Evolutionary conservation across 1,139 yeast genomes (phyloP).

Genomic region (Debaryomycetaceae sp.): DNA sequence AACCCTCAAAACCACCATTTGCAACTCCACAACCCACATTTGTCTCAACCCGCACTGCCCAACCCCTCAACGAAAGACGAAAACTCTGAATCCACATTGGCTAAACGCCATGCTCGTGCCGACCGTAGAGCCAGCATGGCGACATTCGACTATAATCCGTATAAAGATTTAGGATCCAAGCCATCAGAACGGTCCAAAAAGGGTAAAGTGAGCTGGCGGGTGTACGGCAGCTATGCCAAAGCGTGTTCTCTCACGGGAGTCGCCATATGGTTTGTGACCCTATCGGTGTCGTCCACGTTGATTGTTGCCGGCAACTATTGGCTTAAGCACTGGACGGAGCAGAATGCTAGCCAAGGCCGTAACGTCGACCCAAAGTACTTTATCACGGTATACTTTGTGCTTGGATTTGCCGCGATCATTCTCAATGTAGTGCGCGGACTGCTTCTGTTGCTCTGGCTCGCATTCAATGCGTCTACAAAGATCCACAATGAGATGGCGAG

Average conservation of each 20-base stretch:
- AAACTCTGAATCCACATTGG: background rate
- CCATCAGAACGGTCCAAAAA: conserved; percentile 16
- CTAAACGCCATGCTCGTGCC: conserved; percentile 1
- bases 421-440: conserved; percentile 12
- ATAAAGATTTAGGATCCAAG: conserved; percentile 14
- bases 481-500: conserved; percentile 18
- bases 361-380: conserved; percentile 15
- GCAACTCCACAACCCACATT: too few relatives aligned
- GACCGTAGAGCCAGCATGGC: conserved; percentile 19
- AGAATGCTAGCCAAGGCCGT: conserved; percentile 16
- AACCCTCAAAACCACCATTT: too few relatives aligned
- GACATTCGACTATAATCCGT: conserved; percentile 22
- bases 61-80: conserved; percentile 1
- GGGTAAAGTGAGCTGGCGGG: conserved; percentile 16
- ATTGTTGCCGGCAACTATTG: conserved; percentile 37
- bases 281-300: conserved; percentile 7
- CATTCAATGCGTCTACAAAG: conserved; percentile 13
- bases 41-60: background rate
- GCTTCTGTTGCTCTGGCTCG: conserved; percentile 10
- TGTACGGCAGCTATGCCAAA: conserved; percentile 13
- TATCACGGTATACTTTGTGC: conserved; percentile 20
- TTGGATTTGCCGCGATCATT: conserved; percentile 12
- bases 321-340: conserved; percentile 54
- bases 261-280: conserved; percentile 6
- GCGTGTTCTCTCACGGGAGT: conserved; percentile 17